Percentiles rank a stretch among this genome's conserved stretches.
These are phyloP conservation scores for Orbilia oligospora DNA, from an alignment of 2,329 filamentous ascomycete genomes.

Conservation along the genomic window DNA sequence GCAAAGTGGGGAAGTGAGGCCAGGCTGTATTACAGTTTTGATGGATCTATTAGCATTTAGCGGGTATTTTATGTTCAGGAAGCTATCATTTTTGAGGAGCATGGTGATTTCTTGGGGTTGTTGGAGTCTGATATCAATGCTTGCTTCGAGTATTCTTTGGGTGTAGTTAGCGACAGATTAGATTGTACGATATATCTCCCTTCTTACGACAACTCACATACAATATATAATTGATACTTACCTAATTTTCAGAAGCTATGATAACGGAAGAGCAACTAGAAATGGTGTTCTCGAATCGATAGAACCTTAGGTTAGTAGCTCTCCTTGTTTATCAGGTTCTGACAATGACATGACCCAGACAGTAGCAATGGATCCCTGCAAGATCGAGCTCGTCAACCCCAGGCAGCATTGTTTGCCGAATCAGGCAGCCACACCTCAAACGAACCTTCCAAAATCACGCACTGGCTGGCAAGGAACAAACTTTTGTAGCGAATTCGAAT, in stretches of 20 bases:
- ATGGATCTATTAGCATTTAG: conserved; percentile 12
- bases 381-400: not conserved
- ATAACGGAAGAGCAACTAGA: not conserved
- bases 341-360: conserved; percentile 9
- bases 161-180: conserved; percentile 4
- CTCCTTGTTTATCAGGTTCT: not conserved
- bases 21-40: not conserved
- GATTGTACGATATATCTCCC: not conserved
- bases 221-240: conserved; percentile 17
- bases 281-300: not conserved
- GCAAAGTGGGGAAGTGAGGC: conserved; percentile 41
- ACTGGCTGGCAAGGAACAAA: conserved; percentile 17
- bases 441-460: conserved; percentile 44
- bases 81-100: not conserved
- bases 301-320: not conserved
- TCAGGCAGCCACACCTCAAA: conserved; percentile 41
- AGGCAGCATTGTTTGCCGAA: conserved; percentile 32
- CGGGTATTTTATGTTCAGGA: not conserved
- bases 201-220: not conserved
- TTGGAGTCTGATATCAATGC: conserved; percentile 14
- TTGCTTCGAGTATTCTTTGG: conserved; percentile 12
- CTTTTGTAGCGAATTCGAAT: conserved; percentile 14
- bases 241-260: not conserved
- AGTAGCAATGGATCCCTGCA: not conserved
- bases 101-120: not conserved